These are phyloP conservation scores for Pisolithus orientalis DNA, from an alignment of 768 basidiomycete species.

Conservation along the genomic window DNA sequence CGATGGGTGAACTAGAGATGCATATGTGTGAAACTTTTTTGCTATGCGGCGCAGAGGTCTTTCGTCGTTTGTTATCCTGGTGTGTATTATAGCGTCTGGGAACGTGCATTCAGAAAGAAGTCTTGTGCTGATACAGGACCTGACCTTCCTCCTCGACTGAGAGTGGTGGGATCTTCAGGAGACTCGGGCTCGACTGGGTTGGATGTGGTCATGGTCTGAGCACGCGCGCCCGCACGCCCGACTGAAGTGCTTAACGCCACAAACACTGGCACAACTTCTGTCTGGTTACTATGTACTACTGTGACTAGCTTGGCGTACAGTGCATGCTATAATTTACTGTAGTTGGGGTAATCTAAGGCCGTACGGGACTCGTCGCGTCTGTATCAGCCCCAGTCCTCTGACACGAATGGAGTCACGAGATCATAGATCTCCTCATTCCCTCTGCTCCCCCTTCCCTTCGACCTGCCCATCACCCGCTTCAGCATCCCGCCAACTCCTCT, in stretches of 20 bases:
- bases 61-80: slow-evolving; percentile 80
- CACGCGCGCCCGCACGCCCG: not conserved
- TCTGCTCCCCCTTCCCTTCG: slow-evolving; percentile 40
- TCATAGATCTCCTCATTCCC: slow-evolving; percentile 78
- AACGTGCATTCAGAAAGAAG: slow-evolving; percentile 4
- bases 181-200: slow-evolving; percentile 7
- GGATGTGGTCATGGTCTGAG: not conserved
- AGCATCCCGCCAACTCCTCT: slow-evolving; percentile 46
- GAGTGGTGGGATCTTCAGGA: slow-evolving; percentile 35
- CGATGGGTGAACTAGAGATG: slow-evolving; percentile 48
- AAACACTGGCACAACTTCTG: not conserved
- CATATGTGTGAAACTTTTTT: slow-evolving; percentile 76
- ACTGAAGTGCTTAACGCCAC: not conserved
- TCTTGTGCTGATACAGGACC: slow-evolving; percentile 7
- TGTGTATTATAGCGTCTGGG: slow-evolving; percentile 72
- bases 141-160: slow-evolving; percentile 62
- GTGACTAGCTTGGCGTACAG: not conserved
- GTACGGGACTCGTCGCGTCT: not conserved
- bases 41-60: slow-evolving; percentile 70
- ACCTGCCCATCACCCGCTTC: slow-evolving; percentile 54
- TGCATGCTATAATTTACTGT: not conserved
- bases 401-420: slow-evolving; percentile 75
- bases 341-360: not conserved
- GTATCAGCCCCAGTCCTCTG: slow-evolving; percentile 63
- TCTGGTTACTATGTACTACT: not conserved